These are phyloP conservation scores for Tephrocybe sp. DNA, from an alignment of 768 basidiomycete species.

Conservation along the genomic window DNA sequence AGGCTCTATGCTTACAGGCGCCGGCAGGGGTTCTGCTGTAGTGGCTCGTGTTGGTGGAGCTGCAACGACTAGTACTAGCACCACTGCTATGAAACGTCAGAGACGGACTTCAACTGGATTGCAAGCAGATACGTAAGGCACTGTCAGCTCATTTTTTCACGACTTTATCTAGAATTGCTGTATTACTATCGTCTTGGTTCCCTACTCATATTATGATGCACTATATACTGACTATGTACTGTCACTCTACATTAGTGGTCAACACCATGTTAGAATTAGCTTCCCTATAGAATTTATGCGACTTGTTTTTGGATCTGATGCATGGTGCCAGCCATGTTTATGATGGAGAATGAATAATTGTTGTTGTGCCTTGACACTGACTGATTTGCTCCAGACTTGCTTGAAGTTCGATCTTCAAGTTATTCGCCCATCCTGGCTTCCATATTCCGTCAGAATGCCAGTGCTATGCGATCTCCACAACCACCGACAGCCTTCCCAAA, in stretches of 20 bases:
- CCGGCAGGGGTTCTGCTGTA: constrained; percentile 26
- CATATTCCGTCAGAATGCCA: constrained; percentile 53
- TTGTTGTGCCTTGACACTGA: not conserved
- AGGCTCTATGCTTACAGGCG: constrained; percentile 48
- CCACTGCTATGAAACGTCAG: constrained; percentile 71
- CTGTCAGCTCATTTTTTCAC: constrained; percentile 19
- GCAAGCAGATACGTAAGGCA: constrained; percentile 31
- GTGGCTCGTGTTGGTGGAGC: constrained; percentile 21
- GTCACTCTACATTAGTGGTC: constrained; percentile 13
- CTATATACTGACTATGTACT: constrained; percentile 1
- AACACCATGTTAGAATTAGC: constrained; percentile 6
- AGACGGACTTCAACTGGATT: constrained; percentile 69
- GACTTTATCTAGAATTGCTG: constrained; percentile 25
- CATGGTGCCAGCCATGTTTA: constrained; percentile 14
- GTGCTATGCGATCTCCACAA: constrained; percentile 34
- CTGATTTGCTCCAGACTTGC: constrained; percentile 1
- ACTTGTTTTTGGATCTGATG: constrained; percentile 9
- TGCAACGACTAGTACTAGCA: constrained; percentile 27
- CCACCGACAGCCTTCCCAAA: constrained; percentile 46
- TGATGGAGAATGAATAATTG: constrained; percentile 12
- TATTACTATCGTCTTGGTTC: constrained; percentile 26
- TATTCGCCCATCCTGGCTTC: constrained; percentile 56
- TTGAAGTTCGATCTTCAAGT: constrained; percentile 6
- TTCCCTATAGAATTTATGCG: constrained; percentile 6
- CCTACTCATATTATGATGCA: constrained; percentile 7